phyloP scores from a whole-genome alignment of 2,329 filamentous ascomycete genomes.

The Fusarium chlamydosporum region DNA sequence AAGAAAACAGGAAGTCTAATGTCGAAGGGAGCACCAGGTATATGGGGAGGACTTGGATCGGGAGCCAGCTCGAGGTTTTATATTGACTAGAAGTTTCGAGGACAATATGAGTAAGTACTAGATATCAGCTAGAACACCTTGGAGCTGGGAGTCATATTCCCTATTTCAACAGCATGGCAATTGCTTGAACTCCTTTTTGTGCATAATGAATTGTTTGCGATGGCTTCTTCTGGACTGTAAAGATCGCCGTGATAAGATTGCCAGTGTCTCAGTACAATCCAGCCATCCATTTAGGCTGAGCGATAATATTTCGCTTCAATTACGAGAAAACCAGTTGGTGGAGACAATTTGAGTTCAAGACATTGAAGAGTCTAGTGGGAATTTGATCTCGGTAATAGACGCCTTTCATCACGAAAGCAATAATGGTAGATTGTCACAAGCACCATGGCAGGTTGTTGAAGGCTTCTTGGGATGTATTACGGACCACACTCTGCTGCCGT shows the following conservation, averaged over 20 bases:
- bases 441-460: too few relatives aligned
- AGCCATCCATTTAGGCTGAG: background rate
- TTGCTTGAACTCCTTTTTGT: background rate
- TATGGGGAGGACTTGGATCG: background rate
- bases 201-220: background rate
- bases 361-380: background rate
- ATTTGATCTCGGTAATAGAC: slow-evolving; percentile 18
- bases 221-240: background rate
- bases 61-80: too few relatives aligned
- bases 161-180: background rate
- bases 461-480: background rate
- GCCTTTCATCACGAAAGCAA: background rate
- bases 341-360: slow-evolving; percentile 14
- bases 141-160: too few relatives aligned
- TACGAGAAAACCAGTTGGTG: background rate
- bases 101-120: too few relatives aligned
- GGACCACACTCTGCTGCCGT: background rate
- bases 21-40: background rate
- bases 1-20: slow-evolving; percentile 18
- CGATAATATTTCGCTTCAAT: background rate
- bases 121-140: too few relatives aligned
- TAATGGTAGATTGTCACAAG: background rate
- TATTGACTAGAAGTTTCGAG: too few relatives aligned
- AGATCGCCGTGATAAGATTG: slow-evolving; percentile 16
- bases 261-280: slow-evolving; percentile 3